Percentiles rank a stretch among this genome's conserved stretches.
Conservation (phyloP, 805 yeast species). For the Candida ipomoeae region DNA sequence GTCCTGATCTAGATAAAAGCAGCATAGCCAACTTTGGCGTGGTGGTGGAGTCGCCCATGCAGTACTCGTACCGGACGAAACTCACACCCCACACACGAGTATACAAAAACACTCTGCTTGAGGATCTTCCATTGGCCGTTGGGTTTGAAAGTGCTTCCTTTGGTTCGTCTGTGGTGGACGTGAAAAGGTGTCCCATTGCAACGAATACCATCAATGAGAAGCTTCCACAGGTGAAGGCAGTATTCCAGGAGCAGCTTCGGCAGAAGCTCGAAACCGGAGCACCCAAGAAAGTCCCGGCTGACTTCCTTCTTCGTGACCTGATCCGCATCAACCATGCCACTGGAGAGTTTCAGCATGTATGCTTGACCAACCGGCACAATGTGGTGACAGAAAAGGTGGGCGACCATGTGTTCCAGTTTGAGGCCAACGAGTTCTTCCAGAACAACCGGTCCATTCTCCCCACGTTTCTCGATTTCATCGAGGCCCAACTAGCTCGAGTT, state of each 20-base stretch:
- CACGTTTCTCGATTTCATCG: slow-evolving; percentile 28
- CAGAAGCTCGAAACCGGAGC: slow-evolving; percentile 4
- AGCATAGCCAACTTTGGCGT: slow-evolving; percentile 19
- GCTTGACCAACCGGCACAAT: slow-evolving; percentile 24
- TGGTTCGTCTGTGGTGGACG: slow-evolving; percentile 25
- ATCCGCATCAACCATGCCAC: slow-evolving; percentile 26
- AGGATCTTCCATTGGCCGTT: slow-evolving; percentile 17
- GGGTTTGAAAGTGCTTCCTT: slow-evolving; percentile 30
- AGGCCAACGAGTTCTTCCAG: slow-evolving; percentile 40
- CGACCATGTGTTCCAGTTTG: slow-evolving; percentile 35
- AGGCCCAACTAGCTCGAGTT: slow-evolving; percentile 10
- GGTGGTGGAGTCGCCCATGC: slow-evolving; percentile 34
- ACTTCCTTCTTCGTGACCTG: slow-evolving; percentile 33
- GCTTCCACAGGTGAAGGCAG: slow-evolving; percentile 16
- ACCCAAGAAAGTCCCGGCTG: slow-evolving; percentile 8
- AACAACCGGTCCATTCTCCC: slow-evolving; percentile 42
- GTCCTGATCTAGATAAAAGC: slow-evolving; percentile 20
- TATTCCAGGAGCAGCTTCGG: slow-evolving; percentile 7
- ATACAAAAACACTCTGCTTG: slow-evolving; percentile 10
- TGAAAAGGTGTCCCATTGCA: slow-evolving; percentile 37
- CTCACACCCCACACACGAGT: slow-evolving; percentile 36
- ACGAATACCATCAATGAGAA: slow-evolving; percentile 27
- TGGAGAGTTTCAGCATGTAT: slow-evolving; percentile 24
- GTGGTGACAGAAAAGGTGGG: slow-evolving; percentile 35
- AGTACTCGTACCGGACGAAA: slow-evolving; percentile 38